Evolutionary conservation across 192 early-diverging fungal genomes (phyloP).

Genomic region (Podila horticola): DNA sequence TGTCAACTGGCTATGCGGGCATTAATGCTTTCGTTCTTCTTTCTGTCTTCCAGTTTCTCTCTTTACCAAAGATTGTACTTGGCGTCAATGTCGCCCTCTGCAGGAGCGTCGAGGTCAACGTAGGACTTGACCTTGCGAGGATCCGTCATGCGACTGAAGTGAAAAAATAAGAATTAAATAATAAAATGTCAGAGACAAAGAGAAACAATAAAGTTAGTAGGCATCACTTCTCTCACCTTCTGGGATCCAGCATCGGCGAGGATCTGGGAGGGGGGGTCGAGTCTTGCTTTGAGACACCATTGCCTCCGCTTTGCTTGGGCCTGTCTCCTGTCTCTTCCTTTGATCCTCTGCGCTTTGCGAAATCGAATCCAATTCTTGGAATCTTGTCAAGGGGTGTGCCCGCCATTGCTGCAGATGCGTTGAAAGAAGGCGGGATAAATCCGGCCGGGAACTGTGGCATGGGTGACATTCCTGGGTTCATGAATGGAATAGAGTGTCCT

Average conservation of each 20-base stretch:
- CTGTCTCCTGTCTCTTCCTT: constrained; percentile 34
- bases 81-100: constrained; percentile 75
- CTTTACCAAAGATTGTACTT: constrained; percentile 56
- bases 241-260: constrained; percentile 41
- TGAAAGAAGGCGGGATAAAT: constrained; percentile 46
- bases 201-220: background rate
- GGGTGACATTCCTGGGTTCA: constrained; percentile 27
- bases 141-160: constrained; percentile 58
- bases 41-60: too few species aligned
- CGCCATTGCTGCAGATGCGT: constrained; percentile 47
- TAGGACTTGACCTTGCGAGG: constrained; percentile 87
- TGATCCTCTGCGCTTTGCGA: constrained; percentile 28
- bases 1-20: too few species aligned
- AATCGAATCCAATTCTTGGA: constrained; percentile 68
- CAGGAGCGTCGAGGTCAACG: constrained; percentile 89
- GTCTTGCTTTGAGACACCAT: constrained; percentile 8
- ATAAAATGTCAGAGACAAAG: background rate
- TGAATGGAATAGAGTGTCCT: constrained; percentile 40
- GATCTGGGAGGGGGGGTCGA: constrained; percentile 22
- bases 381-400: constrained; percentile 67
- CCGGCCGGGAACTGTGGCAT: constrained; percentile 35
- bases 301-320: background rate
- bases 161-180: background rate
- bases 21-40: too few species aligned
- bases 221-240: constrained; percentile 47